phyloP scores from a whole-genome alignment of 495 filamentous ascomycete genomes.

The Penicillium parvum region DNA sequence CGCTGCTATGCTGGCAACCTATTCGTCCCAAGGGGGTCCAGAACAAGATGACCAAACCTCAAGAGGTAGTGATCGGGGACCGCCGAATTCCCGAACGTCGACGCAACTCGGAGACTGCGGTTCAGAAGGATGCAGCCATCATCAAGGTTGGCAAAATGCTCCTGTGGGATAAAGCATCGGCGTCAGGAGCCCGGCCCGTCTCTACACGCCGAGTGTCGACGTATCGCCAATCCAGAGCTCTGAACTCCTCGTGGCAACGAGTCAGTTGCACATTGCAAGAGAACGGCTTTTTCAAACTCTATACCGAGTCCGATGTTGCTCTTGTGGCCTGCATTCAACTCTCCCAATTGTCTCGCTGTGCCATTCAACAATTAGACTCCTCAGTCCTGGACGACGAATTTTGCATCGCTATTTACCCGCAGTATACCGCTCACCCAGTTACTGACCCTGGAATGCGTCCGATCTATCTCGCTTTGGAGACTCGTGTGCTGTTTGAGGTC shows the following conservation, averaged over 20 bases:
- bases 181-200: conserved; percentile 37
- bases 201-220: conserved; percentile 44
- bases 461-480: conserved; percentile 81
- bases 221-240: conserved; percentile 51
- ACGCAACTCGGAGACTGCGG: conserved; percentile 57
- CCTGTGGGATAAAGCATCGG: conserved; percentile 67
- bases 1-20: conserved; percentile 90
- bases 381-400: conserved; percentile 94
- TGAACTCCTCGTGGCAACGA: conserved; percentile 67
- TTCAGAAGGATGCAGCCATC: conserved; percentile 75
- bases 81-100: conserved; percentile 49
- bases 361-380: conserved; percentile 81
- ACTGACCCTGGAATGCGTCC: conserved; percentile 42
- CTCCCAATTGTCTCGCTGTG: conserved; percentile 82
- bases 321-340: conserved; percentile 79
- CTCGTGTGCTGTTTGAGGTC: conserved; percentile 84
- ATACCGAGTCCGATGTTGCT: conserved; percentile 74
- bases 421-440: conserved; percentile 66
- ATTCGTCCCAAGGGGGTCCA: conserved; percentile 69
- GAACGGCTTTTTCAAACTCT: conserved; percentile 90
- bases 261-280: conserved; percentile 93
- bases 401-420: conserved; percentile 87
- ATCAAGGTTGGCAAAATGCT: conserved; percentile 97
- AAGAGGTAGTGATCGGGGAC: conserved; percentile 47
- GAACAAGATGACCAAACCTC: conserved; percentile 70